Conservation (phyloP, 768 basidiomycete genomes). For the Collybia nuda region DNA sequence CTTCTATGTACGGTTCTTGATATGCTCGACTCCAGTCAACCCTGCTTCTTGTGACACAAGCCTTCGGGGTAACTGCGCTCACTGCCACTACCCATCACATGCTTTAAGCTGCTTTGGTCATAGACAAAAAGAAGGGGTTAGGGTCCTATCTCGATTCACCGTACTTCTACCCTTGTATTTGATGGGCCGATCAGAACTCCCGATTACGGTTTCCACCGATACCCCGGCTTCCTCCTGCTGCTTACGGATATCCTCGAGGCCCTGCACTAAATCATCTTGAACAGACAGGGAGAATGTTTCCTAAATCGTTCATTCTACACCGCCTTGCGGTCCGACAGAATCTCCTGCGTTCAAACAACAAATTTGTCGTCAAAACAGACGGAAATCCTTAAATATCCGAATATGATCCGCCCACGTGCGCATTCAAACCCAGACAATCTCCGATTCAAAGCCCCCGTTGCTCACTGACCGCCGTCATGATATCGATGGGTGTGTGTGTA, state of each 20-base stretch:
- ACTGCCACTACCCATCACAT: slow-evolving; percentile 32
- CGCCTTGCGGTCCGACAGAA: too few relatives aligned
- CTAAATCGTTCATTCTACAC: not conserved
- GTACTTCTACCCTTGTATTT: slow-evolving; percentile 4
- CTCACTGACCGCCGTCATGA: not conserved
- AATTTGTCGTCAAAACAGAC: too few relatives aligned
- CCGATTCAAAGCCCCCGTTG: slow-evolving; percentile 15
- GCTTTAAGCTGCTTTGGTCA: slow-evolving; percentile 6
- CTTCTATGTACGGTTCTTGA: not conserved
- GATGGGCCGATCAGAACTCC: slow-evolving; percentile 9
- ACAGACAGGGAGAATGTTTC: slow-evolving; percentile 1
- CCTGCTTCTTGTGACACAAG: slow-evolving; percentile 6
- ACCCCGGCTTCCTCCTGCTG: slow-evolving; percentile 11
- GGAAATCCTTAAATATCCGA: not conserved
- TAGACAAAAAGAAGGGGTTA: slow-evolving; percentile 5
- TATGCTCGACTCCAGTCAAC: slow-evolving; percentile 4
- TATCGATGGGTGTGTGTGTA: not conserved
- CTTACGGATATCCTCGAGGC: slow-evolving; percentile 6
- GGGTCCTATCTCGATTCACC: slow-evolving; percentile 16
- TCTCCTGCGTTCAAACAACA: too few relatives aligned
- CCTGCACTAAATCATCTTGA: not conserved
- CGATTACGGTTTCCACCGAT: slow-evolving; percentile 7
- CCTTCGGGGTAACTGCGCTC: slow-evolving; percentile 34
- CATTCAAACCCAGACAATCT: slow-evolving; percentile 18
- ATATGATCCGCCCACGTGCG: slow-evolving; percentile 5